Base-by-base conservation (phyloP, 2,329 filamentous ascomycete genomes). In the Fusarium nygamai region DNA sequence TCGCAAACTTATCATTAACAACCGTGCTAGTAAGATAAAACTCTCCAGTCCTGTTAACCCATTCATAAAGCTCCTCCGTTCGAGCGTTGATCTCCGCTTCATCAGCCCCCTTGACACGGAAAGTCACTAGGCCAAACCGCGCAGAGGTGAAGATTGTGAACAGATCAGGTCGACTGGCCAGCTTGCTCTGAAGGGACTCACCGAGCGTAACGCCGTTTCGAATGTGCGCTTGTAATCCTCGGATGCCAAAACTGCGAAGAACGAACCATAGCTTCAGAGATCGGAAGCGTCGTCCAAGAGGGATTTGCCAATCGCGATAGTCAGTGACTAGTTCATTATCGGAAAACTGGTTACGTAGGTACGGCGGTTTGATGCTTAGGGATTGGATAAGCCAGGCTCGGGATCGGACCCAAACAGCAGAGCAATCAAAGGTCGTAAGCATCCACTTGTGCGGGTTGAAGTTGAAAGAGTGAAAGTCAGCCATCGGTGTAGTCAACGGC, bases 371-470 rank as follows among this genome's bases (percentile, higher is more conserved):
- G 79, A 96, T 92, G 79, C 90, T 92, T 39, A 98, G 88, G 1
- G 95, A 93, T 69, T 92, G 88, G 44, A 93, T 94, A 20, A 98
- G 89, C 83, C 95, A 91, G 63, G 86, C 85, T 24, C 95, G 89
- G 77, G 91, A 88, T 71, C 92, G 91, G 56, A 98, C 91, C 84
- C 91, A 98, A 51, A 98, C 88, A 73, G 93, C 93, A 61, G 93
- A 94, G 78, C 87, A 89, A 81, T 98, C 96, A 78, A 98, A 98
- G 83, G 97, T 98, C 64, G 94, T 95, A n/a, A 98, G 90, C 57
- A 98, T 88, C 96, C 96, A 98, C 85, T 98, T 98, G 87, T 98
- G 95, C 89, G 98, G 93, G 86, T 98, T 98, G 85, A 96, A 91
- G 83, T 97, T 92, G 88, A 97, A 98, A 73, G 92, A 95, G 85